Base-by-base conservation (phyloP, 2,329 filamentous ascomycete species). In the Ceratocystis eucalypticola region DNA sequence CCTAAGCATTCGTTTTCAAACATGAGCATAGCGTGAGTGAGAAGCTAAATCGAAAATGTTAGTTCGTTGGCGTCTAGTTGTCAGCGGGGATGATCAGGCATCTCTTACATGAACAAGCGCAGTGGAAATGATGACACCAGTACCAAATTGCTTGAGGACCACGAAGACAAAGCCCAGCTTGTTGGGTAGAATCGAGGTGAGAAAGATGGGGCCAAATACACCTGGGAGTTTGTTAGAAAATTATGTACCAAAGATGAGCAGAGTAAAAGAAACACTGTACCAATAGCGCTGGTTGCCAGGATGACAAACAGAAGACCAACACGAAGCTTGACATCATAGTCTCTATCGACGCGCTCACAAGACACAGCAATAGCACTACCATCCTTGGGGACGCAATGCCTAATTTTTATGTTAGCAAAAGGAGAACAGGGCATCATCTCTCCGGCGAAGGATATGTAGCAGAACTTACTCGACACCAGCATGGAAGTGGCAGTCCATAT, bases 251-350 rank as follows among this genome's bases (percentile, higher is more conserved):
- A 17, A 45, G 10, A 53, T 25, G 12, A 15, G 5, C 1, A 25
- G 61, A 17, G 17, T 8, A 10, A 30, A 55, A 62, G 57, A 15
- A 6, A 17, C 10, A 45, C 66, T 73, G 66, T 74, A 76, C 85
- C 88, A 28, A 91, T 78, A 0, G 80, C 79, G 70, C 87, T 88
- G 1, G 88, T 88, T 0, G 78, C 80, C 1, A 91, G 77, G 59
- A 91, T 84, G 44, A 85, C 87, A 71, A 91, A 91, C 22, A 91
- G 75, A 0, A 89, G 80, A 1, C 88, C 88, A 63, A 91, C 79
- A 7, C 88, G 82, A 2, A 91, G 78, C 0, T 79, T 79, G 22
- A 90, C 78, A 70, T 91, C 83, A 76, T 91, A 91, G 63, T 87
- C 76, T 64, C 79, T 75, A 41, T 75, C 71, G 5, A 74, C 72